These are phyloP conservation scores for Moniliophthora roreri DNA, from an alignment of 1,284 basidiomycete species.

Conservation along the genomic window DNA sequence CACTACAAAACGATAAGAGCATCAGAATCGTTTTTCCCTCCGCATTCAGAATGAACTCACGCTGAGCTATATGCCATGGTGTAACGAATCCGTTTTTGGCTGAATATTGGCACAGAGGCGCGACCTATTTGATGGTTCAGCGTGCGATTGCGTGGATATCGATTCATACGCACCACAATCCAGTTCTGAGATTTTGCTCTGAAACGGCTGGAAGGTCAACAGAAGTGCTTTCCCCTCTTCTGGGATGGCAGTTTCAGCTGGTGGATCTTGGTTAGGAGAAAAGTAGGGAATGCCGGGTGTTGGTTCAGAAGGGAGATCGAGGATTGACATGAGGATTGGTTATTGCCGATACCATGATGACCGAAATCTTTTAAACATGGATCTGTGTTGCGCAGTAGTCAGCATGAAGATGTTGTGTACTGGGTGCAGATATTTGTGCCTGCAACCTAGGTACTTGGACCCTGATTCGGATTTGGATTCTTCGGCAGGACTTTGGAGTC, in stretches of 20 bases:
- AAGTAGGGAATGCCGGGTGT: slow-evolving; percentile 48
- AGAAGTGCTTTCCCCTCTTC: slow-evolving; percentile 46
- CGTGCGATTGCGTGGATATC: background rate
- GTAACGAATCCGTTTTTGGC: slow-evolving; percentile 50
- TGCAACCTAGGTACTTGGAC: too few species aligned
- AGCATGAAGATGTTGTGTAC: too few species aligned
- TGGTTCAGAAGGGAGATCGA: background rate
- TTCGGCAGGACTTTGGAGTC: too few species aligned
- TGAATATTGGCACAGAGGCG: slow-evolving; percentile 67
- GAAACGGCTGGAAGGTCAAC: slow-evolving; percentile 63
- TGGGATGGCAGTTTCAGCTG: slow-evolving; percentile 49
- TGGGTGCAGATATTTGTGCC: too few species aligned
- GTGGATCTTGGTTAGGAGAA: slow-evolving; percentile 51
- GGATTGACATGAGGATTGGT: background rate
- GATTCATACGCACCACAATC: slow-evolving; percentile 48
- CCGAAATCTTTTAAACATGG: too few species aligned
- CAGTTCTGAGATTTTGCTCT: slow-evolving; percentile 73
- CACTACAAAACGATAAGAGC: too few species aligned
- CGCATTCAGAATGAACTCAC: slow-evolving; percentile 23
- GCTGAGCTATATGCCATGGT: slow-evolving; percentile 40
- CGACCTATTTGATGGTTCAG: slow-evolving; percentile 31
- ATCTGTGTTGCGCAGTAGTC: too few species aligned
- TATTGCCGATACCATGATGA: too few species aligned
- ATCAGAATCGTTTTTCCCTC: background rate
- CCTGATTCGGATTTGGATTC: too few species aligned